Evolutionary conservation across 2,329 filamentous ascomycete genomes (phyloP), one percentile per base, ranked within the genome.

Genomic region (Fragosphaeria purpurea): DNA sequence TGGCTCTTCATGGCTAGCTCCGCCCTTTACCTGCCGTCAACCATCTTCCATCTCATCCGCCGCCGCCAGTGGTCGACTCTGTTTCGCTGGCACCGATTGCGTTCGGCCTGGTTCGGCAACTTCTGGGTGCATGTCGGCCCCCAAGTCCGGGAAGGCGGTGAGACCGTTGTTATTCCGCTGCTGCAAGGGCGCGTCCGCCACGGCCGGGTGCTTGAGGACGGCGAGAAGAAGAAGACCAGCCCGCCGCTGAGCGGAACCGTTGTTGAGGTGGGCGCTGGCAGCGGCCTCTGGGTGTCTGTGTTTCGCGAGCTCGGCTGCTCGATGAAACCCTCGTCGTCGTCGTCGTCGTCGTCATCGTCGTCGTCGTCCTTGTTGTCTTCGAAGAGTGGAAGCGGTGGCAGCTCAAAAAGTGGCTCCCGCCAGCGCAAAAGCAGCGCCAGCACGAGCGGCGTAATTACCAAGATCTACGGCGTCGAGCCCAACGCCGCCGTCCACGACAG

Each of bases 381-480:
- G 3, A 34, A 12, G 6, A 12, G 32, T 11, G 35, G 35, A 7
- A 11, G 35, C 35, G 11, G 35, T 3, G 35, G 35, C 35, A 11
- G 35, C 35, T 7, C 7, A 7, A 11, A 11, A 8, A n/a, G 22
- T 13, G 12, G n/a, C 33, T n/a, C 7, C 37, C 50, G 6, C 30
- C 32, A 47, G 22, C 40, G 37, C 22, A 46, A 47, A 44, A 9
- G 38, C 46, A 43, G 41, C 22, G 47, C 44, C 22, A 50, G 50
- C 45, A 52, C 49, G 2, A 31, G 45, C 3, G 48, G 47, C 11
- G 38, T 43, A 1, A 59, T 77, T 50, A 70, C 64, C 35, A 71
- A 69, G 35, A 67, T 85, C 42, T 83, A 79, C 57, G 82, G 81
- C 50, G 72, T 85, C 5, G 82, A 86, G 65, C 82, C 82, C 4